Evolutionary conservation across 2,329 filamentous ascomycete species (phyloP), one percentile per base, ranked within the genome.

Genomic region (Fusarium protoensiforme): DNA sequence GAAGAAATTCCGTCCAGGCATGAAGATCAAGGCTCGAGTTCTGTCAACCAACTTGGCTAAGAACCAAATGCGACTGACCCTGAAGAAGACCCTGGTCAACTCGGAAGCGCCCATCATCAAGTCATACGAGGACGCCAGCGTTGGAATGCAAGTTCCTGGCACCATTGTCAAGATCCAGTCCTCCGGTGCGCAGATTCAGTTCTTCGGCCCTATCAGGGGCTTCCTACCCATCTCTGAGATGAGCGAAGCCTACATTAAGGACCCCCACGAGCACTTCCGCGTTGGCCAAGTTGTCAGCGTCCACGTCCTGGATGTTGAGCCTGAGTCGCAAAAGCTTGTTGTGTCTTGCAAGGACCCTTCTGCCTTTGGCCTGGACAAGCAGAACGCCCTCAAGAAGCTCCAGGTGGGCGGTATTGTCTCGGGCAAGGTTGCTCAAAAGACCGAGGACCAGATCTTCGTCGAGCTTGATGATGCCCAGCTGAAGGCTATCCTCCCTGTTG

Each of bases 191-290:
- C 90, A 96, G 20, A 93, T 99, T 61, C 94, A 97, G 80, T 99
- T 98, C 83, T 99, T 97, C 78, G 94, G 94, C 20, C 84, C 87
- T 10, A 87, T 99, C 22, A 90, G 91, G 73, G 97, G 93, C 10
- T 99, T 97, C 85, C 87, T 99, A 63, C 96, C 96, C 3, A 92
- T 97, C 1, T 94, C 94, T 1, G 96, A 99, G 83, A 99, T 99
- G 96, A 98, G 96, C 80, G 96, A 99, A 81, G 95, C 95, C 13
- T 98, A 93, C 79, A 98, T 99, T 78, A 90, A 93, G 75, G 93
- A 98, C 78, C 95, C 96, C 6, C 90, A 90, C 53, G 92, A 97
- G 78, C 95, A 98, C 83, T 99, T 99, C 85, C 91, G 92, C 38
- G 84, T 91, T 48, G 97, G 96, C 1, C 96, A 99, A 81, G 96